A percentile compares a stretch with the other conserved stretches of the same genome.
These are phyloP conservation scores for Hordeum marinum DNA, from an alignment of 176 grass and related monocot genomes.

Conservation along the genomic window DNA sequence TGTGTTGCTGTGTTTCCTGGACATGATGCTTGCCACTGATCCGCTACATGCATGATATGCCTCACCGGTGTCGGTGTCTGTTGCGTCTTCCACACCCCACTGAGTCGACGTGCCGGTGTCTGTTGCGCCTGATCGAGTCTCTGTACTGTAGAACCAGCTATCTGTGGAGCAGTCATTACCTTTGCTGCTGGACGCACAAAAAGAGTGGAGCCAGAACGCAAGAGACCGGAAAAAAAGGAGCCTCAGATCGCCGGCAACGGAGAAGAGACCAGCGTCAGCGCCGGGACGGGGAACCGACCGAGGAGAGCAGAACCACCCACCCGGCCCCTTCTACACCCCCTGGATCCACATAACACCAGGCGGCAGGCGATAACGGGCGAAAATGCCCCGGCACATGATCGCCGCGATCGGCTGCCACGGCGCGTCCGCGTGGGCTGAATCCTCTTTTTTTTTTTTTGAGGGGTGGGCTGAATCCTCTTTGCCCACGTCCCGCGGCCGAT, in stretches of 20 bases:
- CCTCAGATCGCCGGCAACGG: background rate
- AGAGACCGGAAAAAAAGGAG: background rate
- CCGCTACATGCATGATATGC: too few relatives aligned
- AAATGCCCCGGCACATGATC: slow-evolving; percentile 12
- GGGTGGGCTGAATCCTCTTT: slow-evolving; percentile 6
- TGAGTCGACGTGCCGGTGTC: too few relatives aligned
- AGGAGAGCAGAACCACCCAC: background rate
- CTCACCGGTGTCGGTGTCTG: too few relatives aligned
- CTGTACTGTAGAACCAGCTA: too few relatives aligned
- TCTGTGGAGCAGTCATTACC: too few relatives aligned
- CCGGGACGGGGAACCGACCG: background rate
- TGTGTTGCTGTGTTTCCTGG: too few relatives aligned
- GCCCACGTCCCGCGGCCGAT: background rate
- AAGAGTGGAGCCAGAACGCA: background rate
- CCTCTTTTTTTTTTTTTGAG: too few relatives aligned
- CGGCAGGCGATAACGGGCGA: background rate
- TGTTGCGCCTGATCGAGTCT: too few relatives aligned
- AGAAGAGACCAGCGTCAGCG: background rate
- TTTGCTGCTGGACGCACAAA: background rate
- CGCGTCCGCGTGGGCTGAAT: background rate
- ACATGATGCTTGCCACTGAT: too few relatives aligned
- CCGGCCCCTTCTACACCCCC: background rate
- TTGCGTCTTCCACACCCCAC: too few relatives aligned
- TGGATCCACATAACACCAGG: background rate
- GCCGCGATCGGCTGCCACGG: background rate